A percentile compares a stretch with the other conserved stretches of the same genome.
Evolutionary conservation across 2,329 filamentous ascomycete genomes (phyloP).

Genomic region (Penicillium sp.): DNA sequence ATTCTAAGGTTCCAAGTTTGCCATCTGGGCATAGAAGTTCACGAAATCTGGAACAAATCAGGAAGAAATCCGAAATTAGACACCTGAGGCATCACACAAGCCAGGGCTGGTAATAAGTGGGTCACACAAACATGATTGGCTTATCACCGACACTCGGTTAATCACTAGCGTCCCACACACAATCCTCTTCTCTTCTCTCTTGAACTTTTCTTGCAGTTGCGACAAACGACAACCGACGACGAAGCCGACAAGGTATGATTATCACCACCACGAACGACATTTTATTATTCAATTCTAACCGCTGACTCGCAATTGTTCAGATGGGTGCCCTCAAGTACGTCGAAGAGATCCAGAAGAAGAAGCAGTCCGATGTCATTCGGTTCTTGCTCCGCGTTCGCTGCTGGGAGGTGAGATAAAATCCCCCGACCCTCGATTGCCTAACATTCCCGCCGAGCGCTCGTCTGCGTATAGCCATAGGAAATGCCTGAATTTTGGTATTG

Average conservation of each 20-base stretch:
- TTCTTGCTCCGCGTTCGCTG: constrained; percentile 99
- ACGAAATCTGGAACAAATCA: not conserved
- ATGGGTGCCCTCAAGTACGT: constrained; percentile 99
- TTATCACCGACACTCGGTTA: constrained; percentile 36
- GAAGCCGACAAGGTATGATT: constrained; percentile 46
- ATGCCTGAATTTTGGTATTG: constrained; percentile 30
- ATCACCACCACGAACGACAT: not conserved
- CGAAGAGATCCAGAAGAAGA: constrained; percentile 99
- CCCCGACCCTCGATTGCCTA: constrained; percentile 36
- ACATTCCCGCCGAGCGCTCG: constrained; percentile 39
- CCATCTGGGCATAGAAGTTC: too few relatives aligned
- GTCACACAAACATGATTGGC: constrained; percentile 24
- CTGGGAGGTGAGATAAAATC: constrained; percentile 76
- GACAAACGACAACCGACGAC: constrained; percentile 46
- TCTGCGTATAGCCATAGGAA: constrained; percentile 36
- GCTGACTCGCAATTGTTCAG: constrained; percentile 44
- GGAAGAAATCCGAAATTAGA: not conserved
- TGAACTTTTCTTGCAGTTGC: constrained; percentile 36
- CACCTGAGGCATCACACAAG: not conserved
- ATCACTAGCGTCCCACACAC: constrained; percentile 46
- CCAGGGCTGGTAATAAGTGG: not conserved
- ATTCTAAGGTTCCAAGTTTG: not conserved
- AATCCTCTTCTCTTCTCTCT: constrained; percentile 34
- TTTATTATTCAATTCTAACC: constrained; percentile 8
- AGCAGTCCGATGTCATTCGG: constrained; percentile 99